Conservation (phyloP, 768 basidiomycete species). For the Naganishia kalamii region DNA sequence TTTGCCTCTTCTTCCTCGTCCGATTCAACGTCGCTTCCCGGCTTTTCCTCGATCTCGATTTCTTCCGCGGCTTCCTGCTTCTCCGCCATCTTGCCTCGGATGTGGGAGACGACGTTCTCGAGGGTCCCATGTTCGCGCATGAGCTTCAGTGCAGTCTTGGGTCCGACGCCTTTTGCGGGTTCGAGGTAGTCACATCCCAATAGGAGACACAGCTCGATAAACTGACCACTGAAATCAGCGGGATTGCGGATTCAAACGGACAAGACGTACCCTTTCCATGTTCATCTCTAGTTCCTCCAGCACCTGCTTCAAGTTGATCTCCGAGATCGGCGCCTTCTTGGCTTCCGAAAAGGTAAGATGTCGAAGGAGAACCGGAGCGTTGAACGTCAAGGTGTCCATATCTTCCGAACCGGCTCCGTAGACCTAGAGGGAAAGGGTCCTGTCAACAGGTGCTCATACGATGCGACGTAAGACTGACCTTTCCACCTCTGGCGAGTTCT, state of each 20-base stretch:
- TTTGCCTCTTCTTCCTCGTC: conserved; percentile 30
- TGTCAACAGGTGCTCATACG: not conserved
- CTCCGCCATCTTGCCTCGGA: conserved; percentile 63
- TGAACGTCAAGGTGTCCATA: conserved; percentile 98
- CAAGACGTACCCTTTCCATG: conserved; percentile 67
- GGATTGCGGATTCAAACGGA: not conserved
- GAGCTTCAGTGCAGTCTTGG: conserved; percentile 89
- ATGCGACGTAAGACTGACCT: conserved; percentile 51
- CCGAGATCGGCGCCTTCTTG: conserved; percentile 90
- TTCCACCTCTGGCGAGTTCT: conserved; percentile 90
- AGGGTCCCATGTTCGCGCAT: conserved; percentile 73
- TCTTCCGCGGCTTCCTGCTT: conserved; percentile 37
- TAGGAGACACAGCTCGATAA: conserved; percentile 91
- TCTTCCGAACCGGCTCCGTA: conserved; percentile 98
- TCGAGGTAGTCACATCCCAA: conserved; percentile 98
- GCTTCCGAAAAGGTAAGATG: conserved; percentile 98
- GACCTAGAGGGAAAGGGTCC: conserved; percentile 53
- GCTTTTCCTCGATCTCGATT: conserved; percentile 27
- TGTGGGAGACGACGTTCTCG: conserved; percentile 64
- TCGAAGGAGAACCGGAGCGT: conserved; percentile 80
- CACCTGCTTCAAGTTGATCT: conserved; percentile 74
- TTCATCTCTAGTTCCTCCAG: conserved; percentile 84
- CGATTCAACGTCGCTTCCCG: conserved; percentile 30
- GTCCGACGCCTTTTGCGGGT: conserved; percentile 94
- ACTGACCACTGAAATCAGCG: conserved; percentile 52